These are phyloP conservation scores for Phanerodontia chrysosporium DNA, from an alignment of 768 basidiomycete genomes.

Conservation along the genomic window DNA sequence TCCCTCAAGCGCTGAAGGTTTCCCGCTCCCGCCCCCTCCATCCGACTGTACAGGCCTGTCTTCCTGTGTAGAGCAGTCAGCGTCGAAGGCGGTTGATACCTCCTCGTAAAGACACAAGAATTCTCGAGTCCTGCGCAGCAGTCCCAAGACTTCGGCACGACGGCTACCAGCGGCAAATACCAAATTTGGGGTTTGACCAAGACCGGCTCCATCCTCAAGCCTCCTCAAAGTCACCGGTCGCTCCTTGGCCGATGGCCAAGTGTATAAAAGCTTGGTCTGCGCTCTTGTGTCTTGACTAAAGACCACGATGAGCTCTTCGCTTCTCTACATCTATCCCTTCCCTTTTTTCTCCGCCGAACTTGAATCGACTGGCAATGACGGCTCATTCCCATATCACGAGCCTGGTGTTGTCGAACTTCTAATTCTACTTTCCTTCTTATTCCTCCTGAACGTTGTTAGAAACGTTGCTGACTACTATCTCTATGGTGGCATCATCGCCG, in stretches of 20 bases:
- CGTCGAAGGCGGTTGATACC: too few species aligned
- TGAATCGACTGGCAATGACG: background rate
- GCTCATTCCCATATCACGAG: constrained; percentile 15
- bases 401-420: constrained; percentile 32
- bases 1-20: too few species aligned
- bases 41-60: too few species aligned
- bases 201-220: too few species aligned
- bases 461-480: constrained; percentile 35
- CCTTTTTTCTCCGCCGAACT: background rate
- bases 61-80: too few species aligned
- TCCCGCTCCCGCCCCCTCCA: too few species aligned
- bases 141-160: too few species aligned
- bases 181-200: too few species aligned
- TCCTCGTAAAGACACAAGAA: too few species aligned
- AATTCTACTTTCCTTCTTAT: constrained; percentile 47
- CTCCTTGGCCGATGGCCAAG: constrained; percentile 7
- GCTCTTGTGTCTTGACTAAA: constrained; percentile 20
- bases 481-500: constrained; percentile 47
- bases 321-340: constrained; percentile 7
- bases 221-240: too few species aligned
- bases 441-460: constrained; percentile 46
- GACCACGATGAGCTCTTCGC: constrained; percentile 2
- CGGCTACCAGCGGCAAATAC: too few species aligned
- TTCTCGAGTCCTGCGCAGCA: too few species aligned
- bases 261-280: constrained; percentile 17